Evolutionary conservation across 148 eudicot genomes (phyloP), one percentile per base, ranked within the genome.

Genomic region (Diospyros lotus): DNA sequence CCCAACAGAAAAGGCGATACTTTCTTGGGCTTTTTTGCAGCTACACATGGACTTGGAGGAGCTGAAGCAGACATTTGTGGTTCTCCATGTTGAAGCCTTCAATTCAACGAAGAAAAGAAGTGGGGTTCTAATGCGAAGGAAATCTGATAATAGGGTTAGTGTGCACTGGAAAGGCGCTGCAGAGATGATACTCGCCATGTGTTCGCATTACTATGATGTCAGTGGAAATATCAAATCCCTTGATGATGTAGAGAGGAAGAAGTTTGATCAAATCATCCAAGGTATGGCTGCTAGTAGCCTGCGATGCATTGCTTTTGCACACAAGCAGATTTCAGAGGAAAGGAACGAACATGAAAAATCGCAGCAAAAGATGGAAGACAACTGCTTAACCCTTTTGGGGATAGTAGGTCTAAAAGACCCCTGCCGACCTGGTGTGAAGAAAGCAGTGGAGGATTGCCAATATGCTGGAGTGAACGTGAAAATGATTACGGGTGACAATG

Each of bases 271-370:
- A 53, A 68, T 76, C 45, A 76, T 76, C 38, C 40, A 59, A 76
- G 66, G 66, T 58, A 75, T 75, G 78, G 78, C 78, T 18, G 78
- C 72, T 11, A 75, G 73, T 9, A 75, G 78, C 50, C 78, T 75
- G 6, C 78, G 78, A 38, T 75, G 78, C 72, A 75, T 67, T 6
- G 72, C 78, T 69, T 75, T 75, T 15, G 78, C 78, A 6, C 78
- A 67, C 54, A 75, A 75, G 62, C 6, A 58, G 56, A 9, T 75
- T 67, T 9, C 38, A 14, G 58, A 44, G 68, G 11, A 58, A 41
- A 18, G 58, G 15, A 45, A 73, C 17, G 42, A 11, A 50, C 17
- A 9, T 11, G 58, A 14, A 14, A 62, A 43, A 75, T 13, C 28
- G 28, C 28, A 28, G 28, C 28, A 28, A 28, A 28, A 28, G 28